A percentile compares a stretch with the other conserved stretches of the same genome.
phyloP scores from a whole-genome alignment of 805 yeast species.

The Zygosaccharomyces lentus region DNA sequence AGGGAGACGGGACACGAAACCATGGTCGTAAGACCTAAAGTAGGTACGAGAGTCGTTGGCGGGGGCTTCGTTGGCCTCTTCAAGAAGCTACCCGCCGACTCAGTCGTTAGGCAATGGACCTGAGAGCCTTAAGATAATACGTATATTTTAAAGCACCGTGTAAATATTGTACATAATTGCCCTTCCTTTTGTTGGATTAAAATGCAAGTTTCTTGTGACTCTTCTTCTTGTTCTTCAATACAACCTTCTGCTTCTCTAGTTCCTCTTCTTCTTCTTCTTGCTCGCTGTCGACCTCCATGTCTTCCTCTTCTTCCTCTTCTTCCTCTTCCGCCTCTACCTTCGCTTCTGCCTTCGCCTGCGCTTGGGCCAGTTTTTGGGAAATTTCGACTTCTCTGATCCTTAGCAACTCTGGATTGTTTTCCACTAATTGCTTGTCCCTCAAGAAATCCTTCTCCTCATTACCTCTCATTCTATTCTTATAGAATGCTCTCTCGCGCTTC shows the following conservation, averaged over 20 bases:
- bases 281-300: conserved; percentile 44
- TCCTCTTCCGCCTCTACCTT: conserved; percentile 42
- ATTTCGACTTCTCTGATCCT: conserved; percentile 91
- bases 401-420: conserved; percentile 80
- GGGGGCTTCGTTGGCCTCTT: conserved; percentile 50
- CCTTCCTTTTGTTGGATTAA: conserved; percentile 14
- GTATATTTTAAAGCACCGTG: conserved; percentile 7
- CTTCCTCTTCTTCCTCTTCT: conserved; percentile 44
- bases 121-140: conserved; percentile 2
- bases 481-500: conserved; percentile 97
- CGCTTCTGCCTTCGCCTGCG: conserved; percentile 53
- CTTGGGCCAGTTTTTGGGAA: conserved; percentile 67
- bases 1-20: conserved; percentile 40
- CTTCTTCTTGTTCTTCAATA: conserved; percentile 48
- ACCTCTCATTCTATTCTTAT: conserved; percentile 98
- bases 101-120: conserved; percentile 12
- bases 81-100: conserved; percentile 28
- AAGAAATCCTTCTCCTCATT: conserved; percentile 83
- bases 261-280: conserved; percentile 49
- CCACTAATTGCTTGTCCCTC: conserved; percentile 84
- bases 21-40: conserved; percentile 48
- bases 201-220: conserved; percentile 40
- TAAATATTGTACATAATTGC: conserved; percentile 11
- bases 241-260: conserved; percentile 54
- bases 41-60: conserved; percentile 44